phyloP scores from a whole-genome alignment of 2,329 filamentous ascomycete genomes.

The Colletotrichum orchidophilum region DNA sequence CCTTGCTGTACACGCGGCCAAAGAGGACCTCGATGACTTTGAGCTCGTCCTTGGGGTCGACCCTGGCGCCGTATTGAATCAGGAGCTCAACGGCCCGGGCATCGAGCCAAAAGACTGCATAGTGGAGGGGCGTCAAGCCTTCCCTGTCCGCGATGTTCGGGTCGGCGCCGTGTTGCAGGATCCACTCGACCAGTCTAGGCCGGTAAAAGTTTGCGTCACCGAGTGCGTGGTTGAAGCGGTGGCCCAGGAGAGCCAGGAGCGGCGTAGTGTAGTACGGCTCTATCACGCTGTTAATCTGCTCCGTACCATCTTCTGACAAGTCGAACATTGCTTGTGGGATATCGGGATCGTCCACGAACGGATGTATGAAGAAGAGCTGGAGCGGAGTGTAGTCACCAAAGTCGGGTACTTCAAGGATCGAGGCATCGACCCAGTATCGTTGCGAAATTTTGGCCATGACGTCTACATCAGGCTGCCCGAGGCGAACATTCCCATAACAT shows the following conservation, averaged over 20 bases:
- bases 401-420: neutral
- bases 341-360: slow-evolving; percentile 5
- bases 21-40: neutral
- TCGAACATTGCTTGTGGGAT: slow-evolving; percentile 15
- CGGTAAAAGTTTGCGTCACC: slow-evolving; percentile 14
- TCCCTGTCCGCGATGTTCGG: slow-evolving; percentile 11
- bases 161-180: slow-evolving; percentile 10
- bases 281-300: neutral
- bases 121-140: slow-evolving; percentile 20
- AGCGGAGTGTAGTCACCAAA: slow-evolving; percentile 5
- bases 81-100: neutral
- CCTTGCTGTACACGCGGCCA: neutral
- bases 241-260: slow-evolving; percentile 12
- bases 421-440: neutral
- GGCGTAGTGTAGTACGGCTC: neutral
- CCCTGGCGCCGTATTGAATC: neutral
- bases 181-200: slow-evolving; percentile 14
- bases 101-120: slow-evolving; percentile 26
- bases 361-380: slow-evolving; percentile 19
- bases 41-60: neutral
- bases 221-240: slow-evolving; percentile 7
- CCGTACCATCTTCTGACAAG: neutral
- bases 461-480: neutral
- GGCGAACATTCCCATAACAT: neutral
- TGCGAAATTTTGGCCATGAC: neutral